Evolutionary conservation across 306 rosid genomes (phyloP).

Genomic region (Pachyrhizus erosus): DNA sequence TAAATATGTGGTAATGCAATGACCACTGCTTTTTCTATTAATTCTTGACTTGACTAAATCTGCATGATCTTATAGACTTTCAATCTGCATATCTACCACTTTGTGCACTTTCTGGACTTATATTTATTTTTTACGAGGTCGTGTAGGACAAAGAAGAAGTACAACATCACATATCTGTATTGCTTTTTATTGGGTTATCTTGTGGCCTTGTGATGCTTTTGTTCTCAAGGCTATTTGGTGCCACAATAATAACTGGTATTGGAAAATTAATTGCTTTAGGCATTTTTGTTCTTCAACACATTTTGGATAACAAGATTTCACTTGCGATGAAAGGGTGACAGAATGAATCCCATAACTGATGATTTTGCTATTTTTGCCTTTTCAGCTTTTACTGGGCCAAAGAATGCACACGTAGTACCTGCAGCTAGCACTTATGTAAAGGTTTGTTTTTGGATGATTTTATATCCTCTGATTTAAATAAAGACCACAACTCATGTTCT

Average conservation of each 20-base stretch:
- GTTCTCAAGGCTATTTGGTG: constrained; percentile 75
- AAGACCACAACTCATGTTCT: constrained; percentile 25
- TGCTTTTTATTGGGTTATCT: constrained; percentile 81
- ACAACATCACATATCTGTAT: constrained; percentile 68
- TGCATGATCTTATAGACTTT: background rate
- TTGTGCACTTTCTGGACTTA: constrained; percentile 18
- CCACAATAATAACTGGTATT: constrained; percentile 75
- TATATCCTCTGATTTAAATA: constrained; percentile 1
- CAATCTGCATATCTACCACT: constrained; percentile 8
- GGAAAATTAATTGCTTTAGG: constrained; percentile 38
- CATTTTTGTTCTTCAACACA: constrained; percentile 27
- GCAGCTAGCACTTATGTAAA: constrained; percentile 88
- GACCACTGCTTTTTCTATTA: constrained; percentile 3
- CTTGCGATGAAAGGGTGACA: constrained; percentile 30
- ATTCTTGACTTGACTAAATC: constrained; percentile 1
- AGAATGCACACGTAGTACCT: constrained; percentile 69
- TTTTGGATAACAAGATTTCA: constrained; percentile 27
- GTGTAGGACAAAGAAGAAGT: constrained; percentile 86
- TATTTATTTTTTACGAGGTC: constrained; percentile 4
- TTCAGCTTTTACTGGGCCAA: constrained; percentile 87
- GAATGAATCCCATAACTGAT: constrained; percentile 43
- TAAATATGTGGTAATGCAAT: constrained; percentile 8
- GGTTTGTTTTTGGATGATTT: constrained; percentile 54
- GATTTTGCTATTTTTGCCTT: constrained; percentile 43
- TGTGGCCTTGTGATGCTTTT: constrained; percentile 83